Conservation (phyloP, 2,329 filamentous ascomycete genomes). For the Exophiala sp. region DNA sequence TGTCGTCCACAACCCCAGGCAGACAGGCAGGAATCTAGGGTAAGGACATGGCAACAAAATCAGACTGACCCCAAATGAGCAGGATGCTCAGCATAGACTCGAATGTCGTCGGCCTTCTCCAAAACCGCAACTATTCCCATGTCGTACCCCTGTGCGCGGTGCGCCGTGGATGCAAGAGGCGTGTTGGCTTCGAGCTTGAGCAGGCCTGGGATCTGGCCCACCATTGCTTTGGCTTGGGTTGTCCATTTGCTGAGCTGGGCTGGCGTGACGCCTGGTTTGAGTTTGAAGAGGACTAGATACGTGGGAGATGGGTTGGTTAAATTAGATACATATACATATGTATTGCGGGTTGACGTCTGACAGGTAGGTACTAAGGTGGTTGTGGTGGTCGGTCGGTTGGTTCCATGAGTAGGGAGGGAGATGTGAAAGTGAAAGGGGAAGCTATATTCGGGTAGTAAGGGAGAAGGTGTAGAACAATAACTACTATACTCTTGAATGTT, state of each 20-base stretch:
- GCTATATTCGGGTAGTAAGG: too few relatives aligned
- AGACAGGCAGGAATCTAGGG: neutral
- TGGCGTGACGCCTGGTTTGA: constrained; percentile 37
- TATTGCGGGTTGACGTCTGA: too few relatives aligned
- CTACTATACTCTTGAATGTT: too few relatives aligned
- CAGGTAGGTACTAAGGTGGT: too few relatives aligned
- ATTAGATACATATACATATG: too few relatives aligned
- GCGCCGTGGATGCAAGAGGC: constrained; percentile 38
- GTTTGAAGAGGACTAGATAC: constrained; percentile 45
- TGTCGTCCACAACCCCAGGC: neutral
- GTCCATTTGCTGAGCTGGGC: constrained; percentile 34
- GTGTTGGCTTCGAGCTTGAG: constrained; percentile 34
- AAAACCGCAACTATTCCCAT: constrained; percentile 44
- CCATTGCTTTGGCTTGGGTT: constrained; percentile 34
- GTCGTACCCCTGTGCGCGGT: constrained; percentile 42
- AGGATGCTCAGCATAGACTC: constrained; percentile 42
- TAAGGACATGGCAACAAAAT: neutral
- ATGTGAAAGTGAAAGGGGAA: too few relatives aligned
- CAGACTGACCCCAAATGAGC: constrained; percentile 42
- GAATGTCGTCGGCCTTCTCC: constrained; percentile 40
- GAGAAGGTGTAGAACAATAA: too few relatives aligned
- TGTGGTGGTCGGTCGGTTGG: too few relatives aligned
- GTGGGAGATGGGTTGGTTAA: too few relatives aligned
- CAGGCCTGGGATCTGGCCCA: constrained; percentile 40
- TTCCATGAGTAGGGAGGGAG: too few relatives aligned